Conservation (phyloP, 2,329 filamentous ascomycete genomes). For the Karstenula rhodostoma region DNA sequence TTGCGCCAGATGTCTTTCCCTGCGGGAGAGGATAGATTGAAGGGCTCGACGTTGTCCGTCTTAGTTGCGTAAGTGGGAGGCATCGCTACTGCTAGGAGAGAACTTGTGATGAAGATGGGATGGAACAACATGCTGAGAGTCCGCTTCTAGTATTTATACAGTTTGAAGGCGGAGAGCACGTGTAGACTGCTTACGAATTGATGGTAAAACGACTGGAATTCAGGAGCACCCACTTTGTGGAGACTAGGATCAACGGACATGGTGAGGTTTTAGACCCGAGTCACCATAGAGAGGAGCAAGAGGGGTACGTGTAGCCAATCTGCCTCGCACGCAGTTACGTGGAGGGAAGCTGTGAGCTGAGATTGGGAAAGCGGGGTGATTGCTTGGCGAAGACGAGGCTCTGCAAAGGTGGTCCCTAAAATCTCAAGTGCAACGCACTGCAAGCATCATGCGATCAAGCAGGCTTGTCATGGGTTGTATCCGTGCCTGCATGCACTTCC, state of each 20-base stretch:
- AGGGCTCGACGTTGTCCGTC: slow-evolving; percentile 34
- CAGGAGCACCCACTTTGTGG: slow-evolving; percentile 27
- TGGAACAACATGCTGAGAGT: slow-evolving; percentile 18
- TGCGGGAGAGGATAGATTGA: slow-evolving; percentile 54
- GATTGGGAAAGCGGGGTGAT: slow-evolving; percentile 34
- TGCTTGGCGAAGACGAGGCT: slow-evolving; percentile 32
- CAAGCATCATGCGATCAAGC: slow-evolving; percentile 15
- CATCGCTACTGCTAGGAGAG: slow-evolving; percentile 21
- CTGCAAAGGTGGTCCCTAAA: slow-evolving; percentile 2
- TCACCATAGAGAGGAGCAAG: slow-evolving; percentile 15
- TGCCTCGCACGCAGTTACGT: neutral
- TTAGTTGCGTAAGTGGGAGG: slow-evolving; percentile 26
- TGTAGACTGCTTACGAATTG: neutral
- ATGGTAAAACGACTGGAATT: slow-evolving; percentile 13
- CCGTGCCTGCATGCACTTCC: neutral
- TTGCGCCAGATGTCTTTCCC: slow-evolving; percentile 82
- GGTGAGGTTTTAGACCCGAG: slow-evolving; percentile 22
- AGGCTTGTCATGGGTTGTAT: slow-evolving; percentile 16
- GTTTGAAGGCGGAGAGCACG: slow-evolving; percentile 7
- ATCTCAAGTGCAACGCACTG: slow-evolving; percentile 12
- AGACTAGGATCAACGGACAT: slow-evolving; percentile 17
- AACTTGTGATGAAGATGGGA: neutral
- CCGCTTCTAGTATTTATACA: slow-evolving; percentile 24
- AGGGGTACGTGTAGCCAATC: slow-evolving; percentile 2
- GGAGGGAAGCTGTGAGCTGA: slow-evolving; percentile 10